phyloP scores from a whole-genome alignment of 441 rosid species.

The Brassica balearica region DNA sequence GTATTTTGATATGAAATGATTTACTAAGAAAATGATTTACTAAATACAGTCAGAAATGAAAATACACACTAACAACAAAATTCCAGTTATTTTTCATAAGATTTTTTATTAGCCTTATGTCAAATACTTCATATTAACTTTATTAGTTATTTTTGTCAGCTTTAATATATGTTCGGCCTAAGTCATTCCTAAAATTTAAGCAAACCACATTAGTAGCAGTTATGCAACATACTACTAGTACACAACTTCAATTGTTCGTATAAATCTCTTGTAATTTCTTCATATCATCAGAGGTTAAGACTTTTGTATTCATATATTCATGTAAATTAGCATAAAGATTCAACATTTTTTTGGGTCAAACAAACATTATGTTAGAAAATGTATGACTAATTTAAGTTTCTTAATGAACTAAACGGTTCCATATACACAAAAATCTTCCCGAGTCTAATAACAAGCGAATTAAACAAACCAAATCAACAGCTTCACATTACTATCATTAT shows the following conservation, averaged over 20 bases:
- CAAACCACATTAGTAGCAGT: neutral
- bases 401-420: no score
- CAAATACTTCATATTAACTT: neutral
- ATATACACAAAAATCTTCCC: neutral
- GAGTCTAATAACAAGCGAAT: constrained; percentile 16
- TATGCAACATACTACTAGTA: neutral
- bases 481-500: constrained; percentile 21
- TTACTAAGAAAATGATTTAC: neutral
- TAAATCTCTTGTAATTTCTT: neutral
- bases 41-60: neutral
- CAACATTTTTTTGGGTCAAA: neutral
- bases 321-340: no score
- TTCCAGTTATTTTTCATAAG: neutral
- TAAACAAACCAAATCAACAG: constrained; percentile 11
- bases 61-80: neutral
- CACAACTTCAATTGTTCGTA: neutral
- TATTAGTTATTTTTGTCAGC: neutral
- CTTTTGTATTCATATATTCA: no score
- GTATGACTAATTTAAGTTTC: no score
- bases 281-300: neutral
- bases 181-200: neutral
- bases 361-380: neutral
- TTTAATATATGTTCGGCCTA: neutral
- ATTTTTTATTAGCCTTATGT: no score
- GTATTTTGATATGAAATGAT: neutral